Base-by-base conservation (phyloP, 2,329 filamentous ascomycete genomes). In the Cercospora canescens region DNA sequence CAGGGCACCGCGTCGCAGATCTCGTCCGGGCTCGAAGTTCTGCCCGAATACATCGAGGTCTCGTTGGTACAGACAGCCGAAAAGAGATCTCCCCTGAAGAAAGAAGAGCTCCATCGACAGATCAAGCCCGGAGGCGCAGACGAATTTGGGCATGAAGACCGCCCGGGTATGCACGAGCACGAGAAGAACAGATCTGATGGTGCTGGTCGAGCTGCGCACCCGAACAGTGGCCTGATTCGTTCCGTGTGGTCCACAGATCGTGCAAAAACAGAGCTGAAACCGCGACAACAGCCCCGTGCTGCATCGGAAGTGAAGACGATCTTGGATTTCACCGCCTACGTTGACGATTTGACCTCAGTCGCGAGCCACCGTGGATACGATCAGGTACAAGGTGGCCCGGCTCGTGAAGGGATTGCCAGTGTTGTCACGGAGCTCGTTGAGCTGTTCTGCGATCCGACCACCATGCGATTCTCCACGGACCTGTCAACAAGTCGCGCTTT, bases 1-100 rank as follows among this genome's bases (percentile, higher is more conserved):
- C 66, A 63, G 32, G 73, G 73, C 21, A 70, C 67, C 24, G 52
- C 65, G 6, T 61, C 28, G 12, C 56, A 74, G 45, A 73, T 70
- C 54, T 63, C 62, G 1, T 62, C 65, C 16, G 72, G 61, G 66
- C 18, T 70, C 14, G 48, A 62, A 11, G 32, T 72, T 2, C 57
- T 74, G 34, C 71, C 67, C 9, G 41, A 65, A 16, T 39, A 66
- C 34, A 35, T 60, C 34, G 21, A 37, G 9, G 60, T 55, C 7
- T 66, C 34, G 5, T 41, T 24, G 14, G n/a, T 62, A 6, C 32
- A 62, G 12, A 55, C 48, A 55, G 48, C 50, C 16, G 34, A 56
- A 28, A 56, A 24, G 12, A 55, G 60, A 37, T 35, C 48, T 16
- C 50, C 21, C 11, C 21, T 62, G 18, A 54, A 39, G 60, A 55